Base-by-base conservation (phyloP, 805 yeast species). In the Wickerhamiella azymoides region DNA sequence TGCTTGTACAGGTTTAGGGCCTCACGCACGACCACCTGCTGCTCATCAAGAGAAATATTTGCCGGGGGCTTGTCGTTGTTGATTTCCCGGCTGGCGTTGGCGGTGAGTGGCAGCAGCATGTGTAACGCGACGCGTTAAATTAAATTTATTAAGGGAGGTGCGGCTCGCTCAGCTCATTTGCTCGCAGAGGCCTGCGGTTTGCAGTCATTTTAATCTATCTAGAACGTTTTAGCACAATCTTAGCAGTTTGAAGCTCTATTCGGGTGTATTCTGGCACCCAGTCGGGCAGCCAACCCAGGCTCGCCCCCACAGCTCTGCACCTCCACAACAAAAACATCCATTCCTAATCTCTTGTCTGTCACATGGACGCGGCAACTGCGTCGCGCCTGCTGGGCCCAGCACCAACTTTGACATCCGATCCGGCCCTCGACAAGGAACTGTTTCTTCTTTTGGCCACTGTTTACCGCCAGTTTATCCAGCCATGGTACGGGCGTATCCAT, bases 371-470 rank as follows among this genome's bases (percentile, higher is more conserved):
- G 7, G 28, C 28, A 11, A 19, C 25, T 26, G 40, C 27, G 16
- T 5, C 28, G 26, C 27, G 24, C 14, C 33, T 16, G 38, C 35
- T n/a, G 39, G 44, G 27, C 39, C 39, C 27, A 21, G 43, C 18
- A 5, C 43, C 30, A 5, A 18, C 37, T 7, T 33, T 45, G 11
- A 35, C 47, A 3, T 8, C 24, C 2, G 25, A 30, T 13, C 19
- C 35, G 10, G 24, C 18, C 14, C 13, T 47, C 1, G 50, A 47
- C 18, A 26, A 32, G 11, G 50, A 47, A 32, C 28, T 44, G 1
- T 43, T 40, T 17, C 40, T 32, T 3, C 44, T 47, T 47, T 32
- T 47, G 32, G 50, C 40, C 4, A 32, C 38, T 9, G 30, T 47
- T 6, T 43, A 43, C 30, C 35, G 45, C 19, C 47, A 43, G 18